These are phyloP conservation scores for Calonectria ilicicola DNA, from an alignment of 2,329 filamentous ascomycete species.

Conservation along the genomic window DNA sequence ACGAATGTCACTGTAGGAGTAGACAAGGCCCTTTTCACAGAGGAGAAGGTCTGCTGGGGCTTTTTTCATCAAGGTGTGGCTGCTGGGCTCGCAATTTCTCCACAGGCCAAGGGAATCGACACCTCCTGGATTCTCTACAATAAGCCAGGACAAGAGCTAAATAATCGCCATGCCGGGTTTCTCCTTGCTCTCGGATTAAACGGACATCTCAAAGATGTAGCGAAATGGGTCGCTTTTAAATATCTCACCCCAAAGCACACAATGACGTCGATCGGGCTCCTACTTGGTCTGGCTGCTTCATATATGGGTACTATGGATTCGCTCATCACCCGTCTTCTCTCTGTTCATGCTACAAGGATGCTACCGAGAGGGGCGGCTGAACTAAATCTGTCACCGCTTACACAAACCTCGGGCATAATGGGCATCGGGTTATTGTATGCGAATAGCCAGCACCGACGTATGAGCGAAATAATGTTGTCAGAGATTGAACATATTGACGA, in stretches of 20 bases:
- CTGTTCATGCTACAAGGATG: slow-evolving; percentile 96
- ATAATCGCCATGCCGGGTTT: slow-evolving; percentile 96
- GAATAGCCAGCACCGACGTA: slow-evolving; percentile 94
- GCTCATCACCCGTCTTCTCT: slow-evolving; percentile 90
- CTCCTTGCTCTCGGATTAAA: slow-evolving; percentile 91
- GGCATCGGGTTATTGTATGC: slow-evolving; percentile 95
- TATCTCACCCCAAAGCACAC: slow-evolving; percentile 99
- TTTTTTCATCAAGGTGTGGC: slow-evolving; percentile 98
- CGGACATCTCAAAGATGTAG: slow-evolving; percentile 91
- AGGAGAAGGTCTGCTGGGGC: slow-evolving; percentile 98
- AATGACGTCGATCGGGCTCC: slow-evolving; percentile 97
- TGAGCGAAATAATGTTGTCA: slow-evolving; percentile 99
- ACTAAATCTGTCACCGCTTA: slow-evolving; percentile 90
- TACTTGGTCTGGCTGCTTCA: slow-evolving; percentile 91
- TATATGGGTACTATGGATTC: slow-evolving; percentile 98
- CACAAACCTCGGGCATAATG: slow-evolving; percentile 97
- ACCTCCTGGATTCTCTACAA: slow-evolving; percentile 99
- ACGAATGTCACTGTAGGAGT: slow-evolving; percentile 93
- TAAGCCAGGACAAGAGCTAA: slow-evolving; percentile 87
- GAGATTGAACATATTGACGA: slow-evolving; percentile 90
- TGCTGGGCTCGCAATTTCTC: slow-evolving; percentile 91
- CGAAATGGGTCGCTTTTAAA: slow-evolving; percentile 99
- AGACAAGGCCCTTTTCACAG: slow-evolving; percentile 86
- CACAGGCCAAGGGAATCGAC: slow-evolving; percentile 91
- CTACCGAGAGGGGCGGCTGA: slow-evolving; percentile 92